A percentile compares a stretch with the other conserved stretches of the same genome.
phyloP scores from a whole-genome alignment of 768 basidiomycete species.

The Polyporus arcularius region DNA sequence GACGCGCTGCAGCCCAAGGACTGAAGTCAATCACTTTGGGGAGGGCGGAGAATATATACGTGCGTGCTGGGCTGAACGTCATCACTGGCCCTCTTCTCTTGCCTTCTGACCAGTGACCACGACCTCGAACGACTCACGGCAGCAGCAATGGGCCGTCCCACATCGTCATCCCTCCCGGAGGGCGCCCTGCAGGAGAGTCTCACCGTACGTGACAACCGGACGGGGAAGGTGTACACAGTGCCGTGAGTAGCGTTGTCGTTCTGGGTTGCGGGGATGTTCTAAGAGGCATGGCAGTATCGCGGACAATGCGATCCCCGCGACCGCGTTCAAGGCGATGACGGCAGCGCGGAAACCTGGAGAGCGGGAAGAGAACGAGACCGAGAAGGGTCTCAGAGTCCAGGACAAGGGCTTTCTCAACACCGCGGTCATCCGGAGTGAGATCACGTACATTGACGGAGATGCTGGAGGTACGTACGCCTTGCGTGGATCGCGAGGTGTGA shows the following conservation, averaged over 20 bases:
- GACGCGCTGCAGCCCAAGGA: constrained; percentile 4
- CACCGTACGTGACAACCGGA: constrained; percentile 81
- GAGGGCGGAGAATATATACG: constrained; percentile 8
- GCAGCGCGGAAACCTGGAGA: constrained; percentile 60
- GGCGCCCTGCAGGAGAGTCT: constrained; percentile 35
- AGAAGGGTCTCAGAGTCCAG: constrained; percentile 75
- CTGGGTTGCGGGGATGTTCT: neutral
- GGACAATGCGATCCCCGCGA: constrained; percentile 79
- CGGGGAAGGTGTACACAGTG: constrained; percentile 72
- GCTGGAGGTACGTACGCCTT: constrained; percentile 56
- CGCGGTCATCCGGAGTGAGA: constrained; percentile 75
- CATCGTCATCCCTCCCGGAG: constrained; percentile 9
- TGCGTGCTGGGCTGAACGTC: neutral
- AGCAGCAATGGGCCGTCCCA: constrained; percentile 26
- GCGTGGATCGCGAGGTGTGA: neutral
- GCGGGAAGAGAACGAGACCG: constrained; percentile 79
- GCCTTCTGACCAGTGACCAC: neutral
- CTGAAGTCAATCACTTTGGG: no score
- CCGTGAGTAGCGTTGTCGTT: constrained; percentile 52
- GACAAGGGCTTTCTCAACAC: constrained; percentile 86
- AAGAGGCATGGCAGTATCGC: constrained; percentile 52
- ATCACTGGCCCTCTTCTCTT: neutral
- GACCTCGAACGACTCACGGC: no score
- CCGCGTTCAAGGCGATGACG: constrained; percentile 76
- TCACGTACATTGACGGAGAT: constrained; percentile 92